These are phyloP conservation scores for Pseudogymnoascus sp. DNA, from an alignment of 2,329 filamentous ascomycete species.

Conservation along the genomic window DNA sequence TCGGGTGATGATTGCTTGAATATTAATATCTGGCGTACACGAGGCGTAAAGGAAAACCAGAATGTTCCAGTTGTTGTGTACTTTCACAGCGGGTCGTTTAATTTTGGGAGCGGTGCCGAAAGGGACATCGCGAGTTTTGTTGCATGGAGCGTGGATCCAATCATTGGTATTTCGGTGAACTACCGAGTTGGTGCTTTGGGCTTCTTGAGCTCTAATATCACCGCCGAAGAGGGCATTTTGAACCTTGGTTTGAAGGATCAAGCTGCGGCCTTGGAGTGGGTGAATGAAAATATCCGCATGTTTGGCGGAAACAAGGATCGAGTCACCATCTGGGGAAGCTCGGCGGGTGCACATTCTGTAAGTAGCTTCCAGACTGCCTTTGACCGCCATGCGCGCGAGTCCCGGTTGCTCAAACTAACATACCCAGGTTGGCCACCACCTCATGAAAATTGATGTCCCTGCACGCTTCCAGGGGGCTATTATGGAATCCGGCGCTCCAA, in stretches of 20 bases:
- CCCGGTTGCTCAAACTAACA: constrained; percentile 12
- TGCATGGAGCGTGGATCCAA: constrained; percentile 41
- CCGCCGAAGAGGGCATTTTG: constrained; percentile 46
- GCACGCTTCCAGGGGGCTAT: constrained; percentile 46
- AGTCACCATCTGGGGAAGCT: constrained; percentile 55
- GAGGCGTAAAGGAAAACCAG: constrained; percentile 20
- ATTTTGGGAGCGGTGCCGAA: constrained; percentile 44
- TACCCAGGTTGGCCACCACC: constrained; percentile 57
- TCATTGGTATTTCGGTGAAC: constrained; percentile 52
- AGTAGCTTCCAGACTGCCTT: constrained; percentile 15
- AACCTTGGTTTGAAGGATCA: constrained; percentile 63
- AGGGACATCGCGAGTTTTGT: constrained; percentile 56
- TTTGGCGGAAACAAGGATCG: constrained; percentile 54
- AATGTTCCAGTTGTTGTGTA: constrained; percentile 49
- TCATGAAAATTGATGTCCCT: constrained; percentile 40
- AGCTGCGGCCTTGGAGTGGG: constrained; percentile 51
- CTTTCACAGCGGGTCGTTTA: constrained; percentile 58
- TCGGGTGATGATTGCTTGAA: constrained; percentile 46
- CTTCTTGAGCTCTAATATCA: constrained; percentile 52
- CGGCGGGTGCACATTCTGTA: constrained; percentile 57
- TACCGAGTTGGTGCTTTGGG: constrained; percentile 60
- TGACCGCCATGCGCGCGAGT: constrained; percentile 11
- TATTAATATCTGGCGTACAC: constrained; percentile 40
- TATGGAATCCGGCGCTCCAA: constrained; percentile 50
- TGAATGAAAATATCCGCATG: constrained; percentile 48